Percentiles rank a stretch among this genome's conserved stretches.
Evolutionary conservation across 352 stramenopile species (phyloP).

Genomic region (Pythium rishiriense): DNA sequence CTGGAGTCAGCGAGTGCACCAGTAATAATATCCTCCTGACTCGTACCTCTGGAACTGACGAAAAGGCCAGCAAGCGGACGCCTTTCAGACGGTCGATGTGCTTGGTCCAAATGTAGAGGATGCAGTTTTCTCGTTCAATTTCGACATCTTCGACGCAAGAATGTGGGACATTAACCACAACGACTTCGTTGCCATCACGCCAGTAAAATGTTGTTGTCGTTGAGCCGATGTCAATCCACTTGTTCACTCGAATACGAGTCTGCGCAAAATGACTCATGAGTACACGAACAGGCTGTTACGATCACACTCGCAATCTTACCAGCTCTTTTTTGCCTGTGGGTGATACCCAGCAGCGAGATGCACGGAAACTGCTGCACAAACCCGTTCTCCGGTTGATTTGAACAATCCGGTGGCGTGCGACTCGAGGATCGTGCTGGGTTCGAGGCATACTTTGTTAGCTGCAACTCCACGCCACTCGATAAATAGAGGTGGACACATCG

Average conservation of each 20-base stretch:
- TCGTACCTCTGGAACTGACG: conserved; percentile 17
- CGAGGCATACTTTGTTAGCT: neutral
- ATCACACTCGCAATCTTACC: conserved; percentile 8
- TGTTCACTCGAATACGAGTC: conserved; percentile 43
- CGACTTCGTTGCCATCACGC: conserved; percentile 35
- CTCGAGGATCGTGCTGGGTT: conserved; percentile 28
- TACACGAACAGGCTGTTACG: neutral
- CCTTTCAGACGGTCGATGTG: conserved; percentile 28
- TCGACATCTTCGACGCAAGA: conserved; percentile 44
- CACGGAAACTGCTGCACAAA: conserved; percentile 27
- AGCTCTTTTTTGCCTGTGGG: conserved; percentile 25
- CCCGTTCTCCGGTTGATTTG: conserved; percentile 30
- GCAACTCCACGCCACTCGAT: too few species aligned
- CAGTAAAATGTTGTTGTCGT: conserved; percentile 57
- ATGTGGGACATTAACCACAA: conserved; percentile 59
- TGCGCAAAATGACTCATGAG: conserved; percentile 9
- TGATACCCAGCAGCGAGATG: conserved; percentile 32
- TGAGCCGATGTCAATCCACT: conserved; percentile 54
- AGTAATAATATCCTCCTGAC: neutral
- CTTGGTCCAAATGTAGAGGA: conserved; percentile 39
- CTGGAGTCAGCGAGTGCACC: neutral
- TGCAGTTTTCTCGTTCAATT: conserved; percentile 30
- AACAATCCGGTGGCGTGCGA: conserved; percentile 28
- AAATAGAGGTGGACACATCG: neutral
- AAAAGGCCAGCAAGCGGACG: conserved; percentile 30